Evolutionary conservation across 1,139 yeast species (phyloP).

Genomic region (Tardiomyces digboiensis): DNA sequence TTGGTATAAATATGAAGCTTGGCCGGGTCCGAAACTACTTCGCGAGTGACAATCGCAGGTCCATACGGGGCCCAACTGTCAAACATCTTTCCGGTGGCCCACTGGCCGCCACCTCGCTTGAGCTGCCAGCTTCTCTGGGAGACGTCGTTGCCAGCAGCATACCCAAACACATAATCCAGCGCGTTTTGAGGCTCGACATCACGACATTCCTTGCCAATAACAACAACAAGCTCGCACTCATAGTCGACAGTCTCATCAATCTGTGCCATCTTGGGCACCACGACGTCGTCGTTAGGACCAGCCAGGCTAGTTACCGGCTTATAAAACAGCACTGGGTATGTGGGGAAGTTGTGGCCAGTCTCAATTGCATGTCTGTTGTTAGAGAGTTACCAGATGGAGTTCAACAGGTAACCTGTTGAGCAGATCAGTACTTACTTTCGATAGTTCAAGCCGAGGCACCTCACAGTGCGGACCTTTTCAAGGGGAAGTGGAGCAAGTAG

Average conservation of each 20-base stretch:
- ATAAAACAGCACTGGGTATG: constrained; percentile 39
- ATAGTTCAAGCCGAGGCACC: constrained; percentile 29
- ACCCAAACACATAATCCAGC: constrained; percentile 39
- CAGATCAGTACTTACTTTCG: constrained; percentile 18
- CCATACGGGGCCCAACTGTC: constrained; percentile 50
- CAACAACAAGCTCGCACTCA: constrained; percentile 45
- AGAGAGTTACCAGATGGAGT: not conserved
- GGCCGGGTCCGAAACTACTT: constrained; percentile 24
- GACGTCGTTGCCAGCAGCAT: constrained; percentile 44
- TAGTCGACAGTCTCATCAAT: constrained; percentile 35
- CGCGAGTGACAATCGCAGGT: constrained; percentile 38
- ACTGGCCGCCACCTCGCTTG: constrained; percentile 38
- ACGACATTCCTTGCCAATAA: constrained; percentile 41
- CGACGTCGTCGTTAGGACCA: constrained; percentile 32
- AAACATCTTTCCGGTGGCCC: constrained; percentile 42
- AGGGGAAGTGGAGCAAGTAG: constrained; percentile 33
- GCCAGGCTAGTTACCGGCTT: constrained; percentile 35
- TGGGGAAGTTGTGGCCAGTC: constrained; percentile 23
- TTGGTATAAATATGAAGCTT: constrained; percentile 28
- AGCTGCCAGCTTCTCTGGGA: constrained; percentile 47
- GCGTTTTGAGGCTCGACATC: constrained; percentile 37
- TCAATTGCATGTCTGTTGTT: constrained; percentile 10
- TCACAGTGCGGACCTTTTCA: constrained; percentile 30
- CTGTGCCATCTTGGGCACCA: constrained; percentile 37
- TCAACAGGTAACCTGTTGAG: not conserved